Percentiles rank a stretch among this genome's conserved stretches.
Evolutionary conservation across 2,329 filamentous ascomycete species (phyloP).

Genomic region (Penicillium sp.): DNA sequence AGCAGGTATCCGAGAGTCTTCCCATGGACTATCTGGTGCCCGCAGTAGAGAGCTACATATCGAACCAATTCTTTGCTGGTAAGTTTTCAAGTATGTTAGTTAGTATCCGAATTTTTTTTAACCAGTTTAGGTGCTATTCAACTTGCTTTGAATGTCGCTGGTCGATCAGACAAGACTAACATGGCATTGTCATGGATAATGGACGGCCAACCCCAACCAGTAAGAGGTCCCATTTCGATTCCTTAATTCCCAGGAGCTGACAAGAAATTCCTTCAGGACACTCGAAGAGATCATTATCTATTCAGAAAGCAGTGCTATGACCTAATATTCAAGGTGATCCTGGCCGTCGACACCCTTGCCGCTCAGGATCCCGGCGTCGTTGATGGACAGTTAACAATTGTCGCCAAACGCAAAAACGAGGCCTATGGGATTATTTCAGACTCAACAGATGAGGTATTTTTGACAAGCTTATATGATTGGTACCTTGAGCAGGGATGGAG

Average conservation of each 20-base stretch:
- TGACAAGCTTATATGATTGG: slow-evolving; percentile 97
- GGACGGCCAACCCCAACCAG: slow-evolving; percentile 72
- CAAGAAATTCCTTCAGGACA: slow-evolving; percentile 56
- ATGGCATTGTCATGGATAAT: slow-evolving; percentile 83
- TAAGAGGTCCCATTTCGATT: slow-evolving; percentile 28
- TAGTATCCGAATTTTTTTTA: slow-evolving; percentile 20
- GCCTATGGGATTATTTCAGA: slow-evolving; percentile 89
- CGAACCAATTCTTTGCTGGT: slow-evolving; percentile 85
- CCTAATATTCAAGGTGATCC: slow-evolving; percentile 82
- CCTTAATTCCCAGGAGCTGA: slow-evolving; percentile 16
- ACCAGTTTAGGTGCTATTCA: slow-evolving; percentile 72
- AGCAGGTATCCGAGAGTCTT: slow-evolving; percentile 83
- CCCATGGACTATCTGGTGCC: slow-evolving; percentile 78
- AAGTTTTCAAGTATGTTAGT: slow-evolving; percentile 28
- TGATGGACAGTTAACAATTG: slow-evolving; percentile 77
- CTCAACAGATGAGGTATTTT: slow-evolving; percentile 90
- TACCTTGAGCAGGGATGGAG: slow-evolving; percentile 85
- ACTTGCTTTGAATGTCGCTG: slow-evolving; percentile 80
- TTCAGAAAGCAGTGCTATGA: slow-evolving; percentile 80
- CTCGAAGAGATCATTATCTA: slow-evolving; percentile 69
- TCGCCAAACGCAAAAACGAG: slow-evolving; percentile 79
- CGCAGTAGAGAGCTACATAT: slow-evolving; percentile 78
- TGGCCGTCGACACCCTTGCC: slow-evolving; percentile 74
- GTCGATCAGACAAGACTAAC: slow-evolving; percentile 85
- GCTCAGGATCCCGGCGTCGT: slow-evolving; percentile 71